Evolutionary conservation across 2,329 filamentous ascomycete genomes (phyloP).

Genomic region (Fusarium pseudoanthophilum): DNA sequence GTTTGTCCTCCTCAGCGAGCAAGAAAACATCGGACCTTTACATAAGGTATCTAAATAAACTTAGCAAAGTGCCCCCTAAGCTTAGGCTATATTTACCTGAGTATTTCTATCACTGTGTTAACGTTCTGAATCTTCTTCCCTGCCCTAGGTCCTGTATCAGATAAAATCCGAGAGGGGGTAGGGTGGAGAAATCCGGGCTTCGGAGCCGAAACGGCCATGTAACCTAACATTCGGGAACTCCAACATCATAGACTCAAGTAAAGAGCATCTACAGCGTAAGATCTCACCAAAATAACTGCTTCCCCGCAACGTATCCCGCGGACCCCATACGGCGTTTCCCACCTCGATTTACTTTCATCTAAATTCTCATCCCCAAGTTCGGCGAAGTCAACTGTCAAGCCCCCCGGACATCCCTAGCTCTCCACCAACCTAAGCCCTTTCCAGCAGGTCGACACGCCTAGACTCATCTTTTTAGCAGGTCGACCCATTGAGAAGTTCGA

Average conservation of each 20-base stretch:
- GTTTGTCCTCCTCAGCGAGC: neutral
- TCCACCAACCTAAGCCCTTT: accelerated
- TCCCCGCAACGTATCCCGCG: neutral
- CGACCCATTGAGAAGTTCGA: neutral
- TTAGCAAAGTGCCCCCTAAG: too few relatives aligned
- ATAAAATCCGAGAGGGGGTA: neutral
- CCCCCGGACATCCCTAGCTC: neutral
- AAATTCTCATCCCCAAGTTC: neutral
- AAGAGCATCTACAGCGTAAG: too few relatives aligned
- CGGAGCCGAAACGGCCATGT: neutral
- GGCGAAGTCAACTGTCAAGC: neutral
- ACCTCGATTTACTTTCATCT: neutral
- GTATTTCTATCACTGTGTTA: too few relatives aligned
- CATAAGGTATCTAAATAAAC: too few relatives aligned
- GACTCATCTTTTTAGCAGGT: neutral
- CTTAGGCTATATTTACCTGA: too few relatives aligned
- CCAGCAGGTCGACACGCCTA: neutral
- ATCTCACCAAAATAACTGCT: accelerated
- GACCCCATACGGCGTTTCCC: neutral
- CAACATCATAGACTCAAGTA: neutral
- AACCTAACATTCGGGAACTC: neutral
- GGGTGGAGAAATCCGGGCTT: too few relatives aligned
- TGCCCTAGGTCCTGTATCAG: accelerated
- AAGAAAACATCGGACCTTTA: too few relatives aligned
- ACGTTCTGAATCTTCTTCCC: too few relatives aligned